These are phyloP conservation scores for Dipteronia dyeriana DNA, from an alignment of 345 rosid species.

Conservation along the genomic window DNA sequence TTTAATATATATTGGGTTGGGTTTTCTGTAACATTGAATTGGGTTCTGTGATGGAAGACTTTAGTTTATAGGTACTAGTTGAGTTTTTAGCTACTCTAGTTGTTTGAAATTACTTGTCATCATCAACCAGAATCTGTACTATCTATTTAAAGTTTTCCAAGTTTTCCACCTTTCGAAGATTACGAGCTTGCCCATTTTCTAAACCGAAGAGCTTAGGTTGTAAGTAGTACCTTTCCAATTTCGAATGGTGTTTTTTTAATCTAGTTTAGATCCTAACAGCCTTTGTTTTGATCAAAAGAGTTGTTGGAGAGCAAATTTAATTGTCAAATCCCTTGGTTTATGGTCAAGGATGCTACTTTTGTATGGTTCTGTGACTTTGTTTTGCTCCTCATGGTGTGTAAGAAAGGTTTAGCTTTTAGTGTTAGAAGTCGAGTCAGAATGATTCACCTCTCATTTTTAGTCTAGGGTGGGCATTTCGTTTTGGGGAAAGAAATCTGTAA, in stretches of 20 bases:
- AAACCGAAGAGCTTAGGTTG: neutral
- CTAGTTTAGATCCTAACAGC: neutral
- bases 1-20: neutral
- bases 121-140: neutral
- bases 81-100: neutral
- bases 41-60: neutral
- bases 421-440: neutral
- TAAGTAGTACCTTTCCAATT: neutral
- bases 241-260: neutral
- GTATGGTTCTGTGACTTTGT: neutral
- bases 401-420: neutral
- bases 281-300: neutral
- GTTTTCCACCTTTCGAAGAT: neutral
- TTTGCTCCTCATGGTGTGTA: neutral
- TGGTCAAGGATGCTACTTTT: neutral
- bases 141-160: conserved; percentile 6
- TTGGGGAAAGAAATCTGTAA: neutral
- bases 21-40: neutral
- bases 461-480: neutral
- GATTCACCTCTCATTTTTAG: neutral
- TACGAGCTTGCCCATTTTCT: conserved; percentile 10
- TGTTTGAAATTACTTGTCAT: neutral
- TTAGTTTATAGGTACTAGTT: neutral
- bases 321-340: neutral
- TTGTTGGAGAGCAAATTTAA: conserved; percentile 2